Base-by-base conservation (phyloP, 2,329 filamentous ascomycete genomes). In the Alternaria burnsii region DNA sequence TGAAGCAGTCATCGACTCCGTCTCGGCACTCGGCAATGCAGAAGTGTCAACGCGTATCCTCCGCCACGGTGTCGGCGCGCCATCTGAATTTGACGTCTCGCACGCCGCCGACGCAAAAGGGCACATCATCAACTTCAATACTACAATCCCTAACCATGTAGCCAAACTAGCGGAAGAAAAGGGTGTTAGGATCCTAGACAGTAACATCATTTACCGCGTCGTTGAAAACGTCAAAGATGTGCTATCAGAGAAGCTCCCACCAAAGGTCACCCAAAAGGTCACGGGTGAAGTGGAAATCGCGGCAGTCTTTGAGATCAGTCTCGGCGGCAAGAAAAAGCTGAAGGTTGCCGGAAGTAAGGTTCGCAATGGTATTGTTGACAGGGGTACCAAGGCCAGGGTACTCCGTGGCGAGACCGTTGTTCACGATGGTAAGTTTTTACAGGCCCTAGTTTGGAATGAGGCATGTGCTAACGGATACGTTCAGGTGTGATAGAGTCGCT, bases 321-420 rank as follows among this genome's bases (percentile, higher is more conserved):
- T 94, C 55, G 91, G 90, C 72, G 89, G 89, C 18, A 86, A 89
- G 59, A 82, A 86, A 65, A 91, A 85, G 75, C 86, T 89, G 75
- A 89, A 89, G 58, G 89, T 98, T 78, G 95, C 95, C 0, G 95
- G 95, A 3, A 96, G 92, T 71, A 94, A 89, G 78, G 88, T 99
- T 22, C 85, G 91, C 61, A 97, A 97, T 73, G 95, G 95, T 2
- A 76, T 86, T 22, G 84, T 99, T 38, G 85, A 82, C 62, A 87
- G 84, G 68, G 84, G 84, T 1, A 83, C 83, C 20, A 87, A 87
- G 75, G 91, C 93, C 57, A 87, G 90, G 65, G 89, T 99, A 5
- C 74, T 93, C 63, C 86, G 94, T 63, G 82, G 83, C 16, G 88
- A 89, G 47, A 84, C 93, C 71, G 85, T 88, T 53, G 75, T 98